These are phyloP conservation scores for Catenaria anguillulae DNA, from an alignment of 371 early-diverging fungal species.

Conservation along the genomic window DNA sequence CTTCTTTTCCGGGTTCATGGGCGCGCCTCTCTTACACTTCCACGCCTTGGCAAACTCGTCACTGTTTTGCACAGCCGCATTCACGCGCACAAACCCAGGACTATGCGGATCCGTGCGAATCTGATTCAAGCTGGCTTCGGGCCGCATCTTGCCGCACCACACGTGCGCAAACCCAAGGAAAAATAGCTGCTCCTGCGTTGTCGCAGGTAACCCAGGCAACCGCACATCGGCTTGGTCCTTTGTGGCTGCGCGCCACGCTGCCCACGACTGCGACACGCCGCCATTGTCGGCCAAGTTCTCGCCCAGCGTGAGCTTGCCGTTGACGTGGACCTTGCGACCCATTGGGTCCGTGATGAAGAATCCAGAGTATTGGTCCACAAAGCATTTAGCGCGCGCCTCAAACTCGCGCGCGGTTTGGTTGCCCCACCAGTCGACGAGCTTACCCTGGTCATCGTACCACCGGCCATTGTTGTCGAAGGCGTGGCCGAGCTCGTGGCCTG, in stretches of 20 bases:
- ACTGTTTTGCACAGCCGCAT: constrained; percentile 44
- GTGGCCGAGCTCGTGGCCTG: constrained; percentile 49
- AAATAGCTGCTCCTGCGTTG: constrained; percentile 33
- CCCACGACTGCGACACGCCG: constrained; percentile 24
- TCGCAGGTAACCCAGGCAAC: constrained; percentile 34
- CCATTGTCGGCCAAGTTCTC: constrained; percentile 69
- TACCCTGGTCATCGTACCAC: constrained; percentile 27
- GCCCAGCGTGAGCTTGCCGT: constrained; percentile 42
- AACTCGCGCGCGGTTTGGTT: constrained; percentile 30
- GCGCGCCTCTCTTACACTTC: constrained; percentile 32
- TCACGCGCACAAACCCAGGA: constrained; percentile 37
- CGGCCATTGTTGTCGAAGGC: constrained; percentile 41
- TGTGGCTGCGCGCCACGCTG: constrained; percentile 18
- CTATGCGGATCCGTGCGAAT: constrained; percentile 22
- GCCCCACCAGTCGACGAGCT: constrained; percentile 47
- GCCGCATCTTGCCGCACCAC: constrained; percentile 32
- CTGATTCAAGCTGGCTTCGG: constrained; percentile 20
- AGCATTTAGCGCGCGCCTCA: constrained; percentile 35
- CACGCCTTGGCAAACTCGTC: constrained; percentile 43
- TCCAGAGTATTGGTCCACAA: constrained; percentile 42
- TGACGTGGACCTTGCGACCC: constrained; percentile 20
- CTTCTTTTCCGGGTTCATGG: constrained; percentile 38
- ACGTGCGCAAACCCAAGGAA: constrained; percentile 35
- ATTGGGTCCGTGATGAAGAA: constrained; percentile 25
- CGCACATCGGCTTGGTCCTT: constrained; percentile 14